Evolutionary conservation across 768 basidiomycete species (phyloP).

Genomic region (Lepiota venenata): DNA sequence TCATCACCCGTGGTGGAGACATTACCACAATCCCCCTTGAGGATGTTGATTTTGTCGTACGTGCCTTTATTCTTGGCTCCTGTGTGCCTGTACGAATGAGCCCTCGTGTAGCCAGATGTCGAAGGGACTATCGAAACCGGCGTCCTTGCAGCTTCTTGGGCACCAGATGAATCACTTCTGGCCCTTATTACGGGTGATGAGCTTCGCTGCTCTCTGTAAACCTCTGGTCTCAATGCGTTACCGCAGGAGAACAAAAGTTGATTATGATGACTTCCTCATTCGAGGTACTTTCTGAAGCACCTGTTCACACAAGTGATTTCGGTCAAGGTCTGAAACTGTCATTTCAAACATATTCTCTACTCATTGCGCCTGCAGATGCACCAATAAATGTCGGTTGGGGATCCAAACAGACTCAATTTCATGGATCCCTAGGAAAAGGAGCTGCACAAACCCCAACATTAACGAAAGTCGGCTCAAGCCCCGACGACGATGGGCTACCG

Average conservation of each 20-base stretch:
- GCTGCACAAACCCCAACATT: constrained; percentile 57
- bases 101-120: constrained; percentile 57
- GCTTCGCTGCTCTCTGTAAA: background rate
- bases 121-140: constrained; percentile 87
- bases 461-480: constrained; percentile 46
- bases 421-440: constrained; percentile 89
- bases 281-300: constrained; percentile 80
- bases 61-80: constrained; percentile 16
- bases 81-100: constrained; percentile 10
- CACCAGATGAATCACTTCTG: constrained; percentile 88
- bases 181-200: constrained; percentile 72
- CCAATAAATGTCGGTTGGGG: constrained; percentile 99
- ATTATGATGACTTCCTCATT: constrained; percentile 88
- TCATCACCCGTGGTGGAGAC: constrained; percentile 77
- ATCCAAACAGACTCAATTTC: constrained; percentile 94
- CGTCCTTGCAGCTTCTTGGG: constrained; percentile 82
- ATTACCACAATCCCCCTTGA: constrained; percentile 66
- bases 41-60: constrained; percentile 42
- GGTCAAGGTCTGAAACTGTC: constrained; percentile 63
- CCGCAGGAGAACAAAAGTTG: constrained; percentile 68
- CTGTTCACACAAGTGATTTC: constrained; percentile 70
- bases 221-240: background rate
- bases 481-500: constrained; percentile 67
- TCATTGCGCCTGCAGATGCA: constrained; percentile 49
- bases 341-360: background rate